Evolutionary conservation across 2,329 filamentous ascomycete species (phyloP).

Genomic region (Furcasterigmium sp.): DNA sequence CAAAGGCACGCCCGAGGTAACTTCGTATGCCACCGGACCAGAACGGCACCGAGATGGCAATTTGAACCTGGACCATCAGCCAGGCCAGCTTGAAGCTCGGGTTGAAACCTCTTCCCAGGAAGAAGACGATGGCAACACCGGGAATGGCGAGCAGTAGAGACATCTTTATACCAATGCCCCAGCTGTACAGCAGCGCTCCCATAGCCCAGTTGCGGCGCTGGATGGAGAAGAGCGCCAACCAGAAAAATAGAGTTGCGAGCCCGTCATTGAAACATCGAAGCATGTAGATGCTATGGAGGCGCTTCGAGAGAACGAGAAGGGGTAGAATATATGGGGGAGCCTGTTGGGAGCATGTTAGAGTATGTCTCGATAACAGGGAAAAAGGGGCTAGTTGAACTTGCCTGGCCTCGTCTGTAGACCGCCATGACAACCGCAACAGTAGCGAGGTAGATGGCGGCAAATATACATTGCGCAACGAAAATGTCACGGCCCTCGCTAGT

Average conservation of each 20-base stretch:
- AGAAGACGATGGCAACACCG: constrained; percentile 69
- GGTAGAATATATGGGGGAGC: constrained; percentile 83
- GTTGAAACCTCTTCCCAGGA: constrained; percentile 65
- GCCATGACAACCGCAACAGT: constrained; percentile 73
- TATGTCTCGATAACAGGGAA: not conserved
- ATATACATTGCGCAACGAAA: constrained; percentile 74
- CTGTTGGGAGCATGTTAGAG: constrained; percentile 30
- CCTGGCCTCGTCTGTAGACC: constrained; percentile 73
- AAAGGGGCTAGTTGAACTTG: constrained; percentile 25
- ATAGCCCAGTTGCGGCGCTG: constrained; percentile 70
- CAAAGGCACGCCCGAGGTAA: constrained; percentile 81
- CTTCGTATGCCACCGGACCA: constrained; percentile 56
- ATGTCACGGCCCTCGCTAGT: constrained; percentile 76
- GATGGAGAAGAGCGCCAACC: constrained; percentile 72
- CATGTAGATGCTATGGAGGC: constrained; percentile 89
- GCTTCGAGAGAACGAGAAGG: constrained; percentile 81
- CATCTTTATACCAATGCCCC: constrained; percentile 93
- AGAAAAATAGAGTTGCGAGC: constrained; percentile 79
- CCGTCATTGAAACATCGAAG: constrained; percentile 95
- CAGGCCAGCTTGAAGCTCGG: constrained; percentile 62
- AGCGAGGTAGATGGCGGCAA: constrained; percentile 71
- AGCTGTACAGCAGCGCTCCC: constrained; percentile 67
- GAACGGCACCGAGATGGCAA: constrained; percentile 65
- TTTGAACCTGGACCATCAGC: constrained; percentile 74
- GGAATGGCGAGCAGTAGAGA: constrained; percentile 78